phyloP scores from a whole-genome alignment of 495 filamentous ascomycete species.

The Halenospora varia region DNA sequence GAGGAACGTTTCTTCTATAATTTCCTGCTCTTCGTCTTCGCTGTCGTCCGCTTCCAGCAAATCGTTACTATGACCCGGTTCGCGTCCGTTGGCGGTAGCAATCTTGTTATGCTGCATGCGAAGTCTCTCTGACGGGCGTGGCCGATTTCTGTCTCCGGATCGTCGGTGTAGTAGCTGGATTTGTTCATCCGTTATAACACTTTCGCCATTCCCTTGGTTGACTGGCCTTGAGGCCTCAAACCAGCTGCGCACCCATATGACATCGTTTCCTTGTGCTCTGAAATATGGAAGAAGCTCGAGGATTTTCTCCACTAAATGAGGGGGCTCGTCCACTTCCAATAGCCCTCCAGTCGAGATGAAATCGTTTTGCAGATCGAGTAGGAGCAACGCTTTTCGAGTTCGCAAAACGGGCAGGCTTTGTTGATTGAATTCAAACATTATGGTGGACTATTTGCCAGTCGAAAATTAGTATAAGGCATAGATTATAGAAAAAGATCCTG shows the following conservation, averaged over 20 bases:
- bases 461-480: conserved; percentile 6
- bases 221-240: conserved; percentile 45
- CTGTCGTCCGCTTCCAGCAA: conserved; percentile 19
- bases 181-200: conserved; percentile 34
- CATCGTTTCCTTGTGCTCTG: conserved; percentile 48
- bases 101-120: conserved; percentile 6
- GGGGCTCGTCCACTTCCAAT: conserved; percentile 59
- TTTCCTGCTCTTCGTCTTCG: conserved; percentile 19
- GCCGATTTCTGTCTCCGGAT: background rate
- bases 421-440: conserved; percentile 46
- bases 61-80: conserved; percentile 2
- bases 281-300: conserved; percentile 66
- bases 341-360: conserved; percentile 70
- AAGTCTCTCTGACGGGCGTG: conserved; percentile 5
- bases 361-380: conserved; percentile 91
- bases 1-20: conserved; percentile 58
- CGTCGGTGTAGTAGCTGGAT: background rate
- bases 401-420: conserved; percentile 41
- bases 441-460: conserved; percentile 6
- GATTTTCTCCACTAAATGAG: conserved; percentile 64
- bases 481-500: background rate
- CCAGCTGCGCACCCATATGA: conserved; percentile 84
- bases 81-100: conserved; percentile 3
- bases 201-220: conserved; percentile 33
- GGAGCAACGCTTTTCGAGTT: conserved; percentile 77